Evolutionary conservation across 176 grass and related monocot species (phyloP).

Genomic region (Rhynchospora tenuis): DNA sequence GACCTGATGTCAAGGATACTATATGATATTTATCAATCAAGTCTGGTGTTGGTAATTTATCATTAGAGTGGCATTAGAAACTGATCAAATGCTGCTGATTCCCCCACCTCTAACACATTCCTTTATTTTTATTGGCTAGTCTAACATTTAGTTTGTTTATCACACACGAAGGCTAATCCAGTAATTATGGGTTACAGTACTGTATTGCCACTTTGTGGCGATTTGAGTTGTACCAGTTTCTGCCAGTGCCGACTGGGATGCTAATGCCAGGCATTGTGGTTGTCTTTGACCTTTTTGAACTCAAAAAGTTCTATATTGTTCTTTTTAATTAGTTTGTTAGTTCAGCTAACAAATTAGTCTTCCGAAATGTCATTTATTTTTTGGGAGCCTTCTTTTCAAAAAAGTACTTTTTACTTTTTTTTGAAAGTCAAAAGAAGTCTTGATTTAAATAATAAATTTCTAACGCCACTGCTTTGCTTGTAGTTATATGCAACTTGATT

Average conservation of each 20-base stretch:
- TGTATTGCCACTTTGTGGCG: neutral
- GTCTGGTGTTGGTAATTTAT: neutral
- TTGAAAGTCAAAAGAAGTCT: neutral
- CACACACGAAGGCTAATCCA: neutral
- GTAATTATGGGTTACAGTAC: neutral
- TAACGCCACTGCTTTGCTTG: conserved; percentile 17
- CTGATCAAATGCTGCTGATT: neutral
- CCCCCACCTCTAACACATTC: too few species aligned
- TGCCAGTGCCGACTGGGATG: neutral
- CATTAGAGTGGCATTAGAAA: neutral
- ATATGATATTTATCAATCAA: neutral
- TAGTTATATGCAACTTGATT: conserved; percentile 98
- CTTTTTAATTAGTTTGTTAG: conserved; percentile 6
- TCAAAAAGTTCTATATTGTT: neutral
- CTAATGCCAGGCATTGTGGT: neutral
- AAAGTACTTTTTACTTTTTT: neutral
- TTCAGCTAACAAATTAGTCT: neutral
- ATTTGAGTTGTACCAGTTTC: neutral
- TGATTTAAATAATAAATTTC: neutral
- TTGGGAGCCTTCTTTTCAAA: neutral
- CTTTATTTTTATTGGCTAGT: neutral
- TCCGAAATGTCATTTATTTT: neutral
- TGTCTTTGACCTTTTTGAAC: neutral
- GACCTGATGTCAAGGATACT: neutral
- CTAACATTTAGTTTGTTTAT: neutral